Base-by-base conservation (phyloP, 257 asterid genomes). In the Salvia splendens region DNA sequence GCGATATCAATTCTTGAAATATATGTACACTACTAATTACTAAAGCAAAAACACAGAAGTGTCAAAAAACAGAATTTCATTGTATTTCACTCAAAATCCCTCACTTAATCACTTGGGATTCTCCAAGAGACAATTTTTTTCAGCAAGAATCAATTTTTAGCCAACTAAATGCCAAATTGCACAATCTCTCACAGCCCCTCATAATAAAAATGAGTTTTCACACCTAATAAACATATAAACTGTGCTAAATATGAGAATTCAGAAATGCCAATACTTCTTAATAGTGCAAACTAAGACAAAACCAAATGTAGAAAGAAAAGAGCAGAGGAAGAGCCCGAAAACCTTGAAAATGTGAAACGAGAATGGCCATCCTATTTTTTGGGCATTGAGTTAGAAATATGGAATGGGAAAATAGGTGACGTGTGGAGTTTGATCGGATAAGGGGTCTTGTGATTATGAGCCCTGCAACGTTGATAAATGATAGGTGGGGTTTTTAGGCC, bases 361-460 rank as follows among this genome's bases (percentile, higher is more conserved):
- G 41, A 73, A 70, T 61, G 73, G 75, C 24, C 54, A 80, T 80
- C 62, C 30, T 50, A 4, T 76, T 41, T 50, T 5, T 20, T 70
- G 33, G 60, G 50, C 20, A 46, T 6, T 65, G 67, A 72, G 30
- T 24, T 24, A 24, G 17, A 42, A 43, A 30, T 50, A 55, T 63
- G 63, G 77, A 61, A 51, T 64, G 3, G 3, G 41, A 43, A 17
- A 36, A 53, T 17, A 15, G 42, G 63, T 24, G 76, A 77, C 77
- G 77, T 81, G 85, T 74, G 78, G 78, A 67, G 82, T 63, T 66
- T n/a, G 51, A 64, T 41, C 59, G 88, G 85, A 83, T 83, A 83
- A 83, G 85, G 51, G 48, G 67, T 54, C 73, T 54, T 80, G 83
- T 78, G 85, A 80, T 73, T 36, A 12, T 63, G 24, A 77, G 41